Evolutionary conservation across 2,329 filamentous ascomycete genomes (phyloP).

Genomic region (Pseudopyricularia cyperi): DNA sequence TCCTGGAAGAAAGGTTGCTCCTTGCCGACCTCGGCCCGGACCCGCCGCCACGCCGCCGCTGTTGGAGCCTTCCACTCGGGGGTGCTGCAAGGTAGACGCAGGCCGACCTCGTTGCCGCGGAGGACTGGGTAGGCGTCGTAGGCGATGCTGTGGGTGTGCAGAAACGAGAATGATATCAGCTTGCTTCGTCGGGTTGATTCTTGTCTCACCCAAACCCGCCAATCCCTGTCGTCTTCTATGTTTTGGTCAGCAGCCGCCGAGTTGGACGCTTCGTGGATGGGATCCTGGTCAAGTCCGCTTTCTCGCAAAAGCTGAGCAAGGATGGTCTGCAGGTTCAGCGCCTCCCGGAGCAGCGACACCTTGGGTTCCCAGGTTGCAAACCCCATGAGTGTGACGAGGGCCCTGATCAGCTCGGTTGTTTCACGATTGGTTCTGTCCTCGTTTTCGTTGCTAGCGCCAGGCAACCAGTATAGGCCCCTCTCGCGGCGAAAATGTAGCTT

Average conservation of each 20-base stretch:
- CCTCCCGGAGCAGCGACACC: constrained; percentile 37
- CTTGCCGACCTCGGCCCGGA: constrained; percentile 8
- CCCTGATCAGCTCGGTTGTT: constrained; percentile 34
- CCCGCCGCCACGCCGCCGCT: constrained; percentile 32
- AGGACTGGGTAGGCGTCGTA: constrained; percentile 48
- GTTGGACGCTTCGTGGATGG: background rate
- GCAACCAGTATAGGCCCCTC: background rate
- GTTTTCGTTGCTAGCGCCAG: background rate
- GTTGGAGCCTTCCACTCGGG: constrained; percentile 41
- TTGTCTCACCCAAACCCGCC: constrained; percentile 30
- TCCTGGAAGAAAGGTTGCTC: constrained; percentile 15
- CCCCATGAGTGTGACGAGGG: constrained; percentile 39
- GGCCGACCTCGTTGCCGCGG: constrained; percentile 37
- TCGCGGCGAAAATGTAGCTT: background rate
- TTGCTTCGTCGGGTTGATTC: constrained; percentile 41
- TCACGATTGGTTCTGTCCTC: background rate
- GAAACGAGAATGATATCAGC: constrained; percentile 39
- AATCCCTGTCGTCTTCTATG: background rate
- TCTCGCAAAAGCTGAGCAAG: constrained; percentile 41
- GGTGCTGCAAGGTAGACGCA: constrained; percentile 39
- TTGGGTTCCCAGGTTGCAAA: constrained; percentile 47
- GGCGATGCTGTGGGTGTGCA: constrained; percentile 47
- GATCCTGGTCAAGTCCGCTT: constrained; percentile 3
- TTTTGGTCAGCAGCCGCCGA: background rate
- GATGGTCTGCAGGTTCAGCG: constrained; percentile 41